Evolutionary conservation across 129 eudicot species (phyloP), one percentile per base, ranked within the genome.

Genomic region (Lactuca sativa): DNA sequence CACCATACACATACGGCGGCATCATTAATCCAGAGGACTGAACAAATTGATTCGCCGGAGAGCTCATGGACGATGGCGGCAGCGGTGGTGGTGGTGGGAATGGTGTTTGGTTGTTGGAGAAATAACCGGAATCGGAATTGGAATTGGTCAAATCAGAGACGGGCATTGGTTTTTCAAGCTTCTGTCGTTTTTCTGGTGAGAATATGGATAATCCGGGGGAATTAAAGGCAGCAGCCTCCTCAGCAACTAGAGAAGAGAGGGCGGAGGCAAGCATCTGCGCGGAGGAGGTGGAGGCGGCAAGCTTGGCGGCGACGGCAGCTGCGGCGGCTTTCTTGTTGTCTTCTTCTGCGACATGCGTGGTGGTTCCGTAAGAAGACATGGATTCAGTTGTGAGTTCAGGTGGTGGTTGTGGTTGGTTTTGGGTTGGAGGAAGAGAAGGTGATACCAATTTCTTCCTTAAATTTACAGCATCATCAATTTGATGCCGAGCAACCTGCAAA

Each of bases 231-330:
- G 96, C 96, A 38, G 89, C 95, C 72, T 93, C 90, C 69, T 90
- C 92, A 7, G 99, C 99, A 36, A 85, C 95, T 65, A 93, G 87
- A 56, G 98, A 92, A 6, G 99, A 90, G 48, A 93, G 90, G 56
- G 85, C 84, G 41, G 95, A 89, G 12, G 84, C 62, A 32, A 93
- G 87, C 97, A 93, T 85, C 69, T 89, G 90, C 1, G 92, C 95
- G 10, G 99, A 93, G 61, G 99, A 93, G 12, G 97, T 65, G 1
- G 93, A 93, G 48, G 99, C 95, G 16, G 99, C 74, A 31, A 93
- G 97, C 74, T 85, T 90, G 33, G 99, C 97, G 51, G 95, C 99
- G 40, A 93, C 78, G 25, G 95, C 95, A 6, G 99, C 99, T 36
- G 95, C 99, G 6, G 90, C 75, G 0, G 99, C 87, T 64, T 76